Conservation (phyloP, 371 early-diverging fungal species). For the Mucor mucedo region DNA sequence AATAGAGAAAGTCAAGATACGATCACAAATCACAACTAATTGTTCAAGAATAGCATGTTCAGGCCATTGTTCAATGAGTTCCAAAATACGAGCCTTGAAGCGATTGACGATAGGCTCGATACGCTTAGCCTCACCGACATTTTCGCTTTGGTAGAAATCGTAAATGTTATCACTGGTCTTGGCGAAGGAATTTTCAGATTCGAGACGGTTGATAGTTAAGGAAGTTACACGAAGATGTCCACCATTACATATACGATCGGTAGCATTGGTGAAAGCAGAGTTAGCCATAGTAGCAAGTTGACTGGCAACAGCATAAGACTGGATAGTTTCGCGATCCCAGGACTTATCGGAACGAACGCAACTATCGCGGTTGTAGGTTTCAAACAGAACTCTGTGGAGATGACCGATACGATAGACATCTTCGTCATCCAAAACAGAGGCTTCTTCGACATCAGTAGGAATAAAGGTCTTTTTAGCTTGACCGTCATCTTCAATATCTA, state of each 20-base stretch:
- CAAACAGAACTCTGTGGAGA: slow-evolving; percentile 43
- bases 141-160: slow-evolving; percentile 90
- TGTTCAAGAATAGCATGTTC: slow-evolving; percentile 89
- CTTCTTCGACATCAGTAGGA: slow-evolving; percentile 53
- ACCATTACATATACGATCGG: slow-evolving; percentile 37
- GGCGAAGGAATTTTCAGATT: slow-evolving; percentile 43
- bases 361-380: slow-evolving; percentile 27
- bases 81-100: slow-evolving; percentile 66
- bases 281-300: slow-evolving; percentile 44
- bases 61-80: slow-evolving; percentile 83
- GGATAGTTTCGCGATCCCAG: slow-evolving; percentile 36
- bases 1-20: slow-evolving; percentile 79
- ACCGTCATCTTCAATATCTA: slow-evolving; percentile 36
- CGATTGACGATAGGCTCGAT: slow-evolving; percentile 68
- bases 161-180: slow-evolving; percentile 59
- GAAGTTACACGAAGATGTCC: slow-evolving; percentile 44
- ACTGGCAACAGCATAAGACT: slow-evolving; percentile 45
- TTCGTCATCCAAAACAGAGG: slow-evolving; percentile 57
- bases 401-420: slow-evolving; percentile 61
- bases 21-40: slow-evolving; percentile 67
- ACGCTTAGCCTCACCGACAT: slow-evolving; percentile 73
- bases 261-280: slow-evolving; percentile 29
- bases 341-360: slow-evolving; percentile 24
- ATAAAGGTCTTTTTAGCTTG: slow-evolving; percentile 10
- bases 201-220: slow-evolving; percentile 41